Evolutionary conservation across 441 rosid genomes (phyloP).

Genomic region (Daphne laureola): DNA sequence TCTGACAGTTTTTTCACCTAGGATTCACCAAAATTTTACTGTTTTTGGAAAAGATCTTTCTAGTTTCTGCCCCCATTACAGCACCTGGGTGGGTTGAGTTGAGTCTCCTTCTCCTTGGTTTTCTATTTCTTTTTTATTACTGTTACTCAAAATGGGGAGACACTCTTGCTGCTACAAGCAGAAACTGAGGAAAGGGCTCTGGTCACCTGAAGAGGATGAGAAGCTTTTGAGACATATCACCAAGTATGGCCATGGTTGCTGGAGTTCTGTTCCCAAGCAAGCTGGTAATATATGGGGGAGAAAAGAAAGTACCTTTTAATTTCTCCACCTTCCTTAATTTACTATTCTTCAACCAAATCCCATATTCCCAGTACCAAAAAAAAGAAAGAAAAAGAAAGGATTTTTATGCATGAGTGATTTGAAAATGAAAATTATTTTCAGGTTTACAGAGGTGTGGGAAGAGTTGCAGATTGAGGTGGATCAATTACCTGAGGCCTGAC

Average conservation of each 20-base stretch:
- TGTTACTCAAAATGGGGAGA: constrained; percentile 32
- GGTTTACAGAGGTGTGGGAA: constrained; percentile 85
- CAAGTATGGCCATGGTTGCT: constrained; percentile 46
- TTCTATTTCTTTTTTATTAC: background rate
- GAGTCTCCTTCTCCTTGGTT: constrained; percentile 6
- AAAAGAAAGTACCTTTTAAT: background rate
- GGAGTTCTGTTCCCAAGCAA: constrained; percentile 57
- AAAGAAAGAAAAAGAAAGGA: background rate
- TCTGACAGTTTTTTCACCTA: constrained; percentile 35
- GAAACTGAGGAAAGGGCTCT: constrained; percentile 51
- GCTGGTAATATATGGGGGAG: constrained; percentile 26
- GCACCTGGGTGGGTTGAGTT: background rate
- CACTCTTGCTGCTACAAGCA: constrained; percentile 47
- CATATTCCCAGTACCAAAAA: background rate
- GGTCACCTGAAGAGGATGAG: constrained; percentile 53
- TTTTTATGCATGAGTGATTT: background rate
- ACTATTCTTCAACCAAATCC: background rate
- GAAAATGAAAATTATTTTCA: constrained; percentile 14
- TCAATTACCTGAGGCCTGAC: constrained; percentile 85
- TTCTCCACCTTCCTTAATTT: background rate
- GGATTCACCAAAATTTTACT: constrained; percentile 24
- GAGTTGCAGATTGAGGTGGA: constrained; percentile 88
- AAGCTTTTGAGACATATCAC: constrained; percentile 42
- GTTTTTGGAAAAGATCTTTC: constrained; percentile 18
- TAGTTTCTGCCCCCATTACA: constrained; percentile 2